Evolutionary conservation across 148 eudicot species (phyloP), one percentile per base, ranked within the genome.

Genomic region (Fagopyrum homotropicum): DNA sequence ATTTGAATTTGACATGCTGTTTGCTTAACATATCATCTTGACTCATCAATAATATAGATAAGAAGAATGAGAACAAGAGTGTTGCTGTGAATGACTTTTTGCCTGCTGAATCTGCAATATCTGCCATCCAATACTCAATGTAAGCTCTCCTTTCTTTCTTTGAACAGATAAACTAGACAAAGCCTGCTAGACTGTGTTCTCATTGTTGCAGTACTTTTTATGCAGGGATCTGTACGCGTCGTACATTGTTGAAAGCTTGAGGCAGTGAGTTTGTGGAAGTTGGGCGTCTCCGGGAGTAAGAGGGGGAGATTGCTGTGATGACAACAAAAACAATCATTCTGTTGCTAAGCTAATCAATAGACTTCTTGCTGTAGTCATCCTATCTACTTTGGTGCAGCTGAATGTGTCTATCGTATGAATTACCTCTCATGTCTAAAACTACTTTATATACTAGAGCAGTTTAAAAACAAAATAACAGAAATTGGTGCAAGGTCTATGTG

Each of bases 11-110:
- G 16, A 30, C 7, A 49, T 72, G 14, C 44, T 45, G 35, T 6
- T 49, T 15, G 12, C 76, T 46, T 35, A 35, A 1, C 40, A 47
- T 44, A 1, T 45, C 26, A 1, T 79, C 83, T 81, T 78, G 19
- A 82, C 84, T 73, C 49, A 51, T 14, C 19, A 66, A 69, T 72
- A 77, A 52, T 17, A 47, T 75, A 93, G 98, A 93, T 82, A 93
- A 93, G 59, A 93, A 91, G 91, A 93, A 93, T 12, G 98, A 93
- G 89, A 91, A 93, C 91, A 91, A 93, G 88, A 81, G 84, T 7
- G 97, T 89, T 19, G 87, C 88, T 6, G 98, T 93, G 55, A 86
- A 93, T 35, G 97, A 93, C 66, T 93, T 91, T 73, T 84, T 93
- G 74, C 98, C 98, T 46, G 93, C 95, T 76, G 88, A 86, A 63